phyloP scores from a whole-genome alignment of 805 yeast genomes.

The Wickerhamomyces strasburgensis region DNA sequence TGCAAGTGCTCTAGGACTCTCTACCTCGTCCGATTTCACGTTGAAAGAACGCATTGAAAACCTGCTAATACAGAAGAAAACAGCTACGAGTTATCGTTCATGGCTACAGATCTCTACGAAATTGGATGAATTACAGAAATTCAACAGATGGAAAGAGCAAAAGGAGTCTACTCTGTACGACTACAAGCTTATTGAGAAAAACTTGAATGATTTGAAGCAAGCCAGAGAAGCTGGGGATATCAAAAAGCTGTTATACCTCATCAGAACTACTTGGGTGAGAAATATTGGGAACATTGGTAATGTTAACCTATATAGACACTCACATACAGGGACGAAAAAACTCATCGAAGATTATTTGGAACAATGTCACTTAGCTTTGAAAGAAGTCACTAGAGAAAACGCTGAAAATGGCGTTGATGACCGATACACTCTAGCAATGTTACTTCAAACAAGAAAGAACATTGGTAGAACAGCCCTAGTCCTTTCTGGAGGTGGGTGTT shows the following conservation, averaged over 20 bases:
- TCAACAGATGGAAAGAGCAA: constrained; percentile 66
- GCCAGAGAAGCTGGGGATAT: constrained; percentile 59
- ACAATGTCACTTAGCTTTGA: constrained; percentile 62
- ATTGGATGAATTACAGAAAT: constrained; percentile 61
- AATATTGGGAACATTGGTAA: constrained; percentile 87
- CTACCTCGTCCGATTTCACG: constrained; percentile 13
- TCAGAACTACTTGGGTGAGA: constrained; percentile 81
- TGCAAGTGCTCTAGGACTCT: not conserved
- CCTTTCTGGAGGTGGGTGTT: constrained; percentile 94
- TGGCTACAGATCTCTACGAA: constrained; percentile 65
- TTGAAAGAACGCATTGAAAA: constrained; percentile 34
- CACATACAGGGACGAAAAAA: constrained; percentile 79
- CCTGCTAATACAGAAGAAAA: constrained; percentile 38
- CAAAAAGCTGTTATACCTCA: constrained; percentile 58
- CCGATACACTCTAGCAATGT: constrained; percentile 64
- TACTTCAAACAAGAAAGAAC: constrained; percentile 83
- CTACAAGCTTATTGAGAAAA: constrained; percentile 48
- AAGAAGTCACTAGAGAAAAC: constrained; percentile 15
- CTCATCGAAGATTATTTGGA: constrained; percentile 77
- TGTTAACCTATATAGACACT: constrained; percentile 66
- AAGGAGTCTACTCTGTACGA: constrained; percentile 69
- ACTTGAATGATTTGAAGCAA: constrained; percentile 49
- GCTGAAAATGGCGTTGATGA: constrained; percentile 47
- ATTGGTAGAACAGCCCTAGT: constrained; percentile 93
- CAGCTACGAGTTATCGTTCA: constrained; percentile 47